phyloP scores from a whole-genome alignment of 352 stramenopile genomes.

The Aphanomyces cochlioides region DNA sequence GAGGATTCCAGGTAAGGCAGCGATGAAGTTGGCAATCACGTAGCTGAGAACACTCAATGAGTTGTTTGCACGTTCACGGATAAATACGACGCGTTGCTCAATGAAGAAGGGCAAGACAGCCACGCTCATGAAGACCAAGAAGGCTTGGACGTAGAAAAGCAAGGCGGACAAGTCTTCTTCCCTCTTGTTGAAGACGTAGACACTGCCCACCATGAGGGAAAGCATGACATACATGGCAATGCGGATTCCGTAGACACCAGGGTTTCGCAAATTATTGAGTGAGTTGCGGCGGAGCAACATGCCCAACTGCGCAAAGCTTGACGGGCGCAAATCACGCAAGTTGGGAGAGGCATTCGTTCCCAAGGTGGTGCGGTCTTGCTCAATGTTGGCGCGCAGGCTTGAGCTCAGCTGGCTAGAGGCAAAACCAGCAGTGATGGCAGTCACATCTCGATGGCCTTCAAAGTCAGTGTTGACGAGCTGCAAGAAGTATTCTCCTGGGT shows the following conservation, averaged over 20 bases:
- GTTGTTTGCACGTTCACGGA: slow-evolving; percentile 60
- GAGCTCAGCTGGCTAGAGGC: not conserved
- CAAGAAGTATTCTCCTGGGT: slow-evolving; percentile 54
- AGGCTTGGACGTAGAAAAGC: slow-evolving; percentile 83
- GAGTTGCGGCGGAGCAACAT: slow-evolving; percentile 53
- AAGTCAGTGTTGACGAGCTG: slow-evolving; percentile 54
- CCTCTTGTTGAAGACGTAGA: slow-evolving; percentile 53
- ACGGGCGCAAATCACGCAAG: too few species aligned
- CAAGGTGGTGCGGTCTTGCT: too few species aligned
- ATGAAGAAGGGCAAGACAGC: slow-evolving; percentile 84
- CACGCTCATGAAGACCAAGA: slow-evolving; percentile 86
- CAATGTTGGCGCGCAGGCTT: not conserved
- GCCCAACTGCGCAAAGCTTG: slow-evolving; percentile 39
- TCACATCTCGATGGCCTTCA: slow-evolving; percentile 41
- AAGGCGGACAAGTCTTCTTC: slow-evolving; percentile 47
- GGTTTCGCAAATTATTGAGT: slow-evolving; percentile 63
- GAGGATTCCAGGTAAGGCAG: slow-evolving; percentile 46
- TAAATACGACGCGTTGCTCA: slow-evolving; percentile 61
- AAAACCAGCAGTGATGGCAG: slow-evolving; percentile 26
- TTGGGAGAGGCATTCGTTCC: too few species aligned
- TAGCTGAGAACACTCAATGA: slow-evolving; percentile 54
- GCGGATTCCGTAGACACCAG: slow-evolving; percentile 62
- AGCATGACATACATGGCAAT: slow-evolving; percentile 67
- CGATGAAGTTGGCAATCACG: slow-evolving; percentile 50
- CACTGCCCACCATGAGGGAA: slow-evolving; percentile 64